phyloP scores from a whole-genome alignment of 2,329 filamentous ascomycete genomes.

The Apiospora hydei region DNA sequence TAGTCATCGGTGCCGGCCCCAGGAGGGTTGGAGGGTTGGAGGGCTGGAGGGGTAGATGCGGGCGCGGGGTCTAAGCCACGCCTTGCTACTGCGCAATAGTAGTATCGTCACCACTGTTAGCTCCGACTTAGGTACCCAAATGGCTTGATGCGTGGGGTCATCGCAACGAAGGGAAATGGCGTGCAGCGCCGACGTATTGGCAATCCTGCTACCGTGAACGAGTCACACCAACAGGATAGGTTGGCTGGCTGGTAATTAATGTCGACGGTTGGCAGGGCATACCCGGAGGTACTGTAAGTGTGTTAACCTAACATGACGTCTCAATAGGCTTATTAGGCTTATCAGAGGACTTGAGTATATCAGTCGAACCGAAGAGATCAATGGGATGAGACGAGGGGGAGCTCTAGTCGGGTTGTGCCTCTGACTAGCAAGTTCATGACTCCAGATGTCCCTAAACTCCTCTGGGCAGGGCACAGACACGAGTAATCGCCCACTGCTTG shows the following conservation, averaged over 20 bases:
- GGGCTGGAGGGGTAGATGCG: not conserved
- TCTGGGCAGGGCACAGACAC: not conserved
- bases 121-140: not conserved
- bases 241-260: not conserved
- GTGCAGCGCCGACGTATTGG: not conserved
- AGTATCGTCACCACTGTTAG: constrained; percentile 9
- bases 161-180: not conserved
- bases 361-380: not conserved
- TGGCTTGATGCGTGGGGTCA: not conserved
- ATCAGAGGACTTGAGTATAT: not conserved
- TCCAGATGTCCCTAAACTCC: not conserved
- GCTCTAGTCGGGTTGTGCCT: not conserved
- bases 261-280: not conserved
- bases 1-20: not conserved
- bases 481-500: not conserved
- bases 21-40: not conserved
- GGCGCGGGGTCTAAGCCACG: constrained; percentile 20
- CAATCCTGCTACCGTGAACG: not conserved
- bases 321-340: not conserved
- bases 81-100: constrained; percentile 9
- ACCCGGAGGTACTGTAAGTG: not conserved
- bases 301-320: constrained; percentile 1
- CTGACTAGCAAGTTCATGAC: not conserved
- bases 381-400: not conserved
- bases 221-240: not conserved